Percentiles rank a stretch among this genome's conserved stretches.
These are phyloP conservation scores for Macrophomina tecta DNA, from an alignment of 2,329 filamentous ascomycete genomes.

Conservation along the genomic window DNA sequence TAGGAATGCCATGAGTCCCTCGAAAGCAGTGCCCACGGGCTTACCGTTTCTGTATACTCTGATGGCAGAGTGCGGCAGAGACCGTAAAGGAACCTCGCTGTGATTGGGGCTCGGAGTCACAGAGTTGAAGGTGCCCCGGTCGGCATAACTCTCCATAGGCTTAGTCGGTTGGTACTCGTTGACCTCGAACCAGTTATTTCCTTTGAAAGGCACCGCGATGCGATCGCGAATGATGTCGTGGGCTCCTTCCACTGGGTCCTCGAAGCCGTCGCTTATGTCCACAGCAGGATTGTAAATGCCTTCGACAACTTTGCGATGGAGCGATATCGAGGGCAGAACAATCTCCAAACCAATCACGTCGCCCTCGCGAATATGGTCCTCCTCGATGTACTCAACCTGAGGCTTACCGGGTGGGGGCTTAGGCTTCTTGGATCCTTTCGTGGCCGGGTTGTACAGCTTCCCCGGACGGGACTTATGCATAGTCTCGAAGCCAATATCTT, in stretches of 20 bases:
- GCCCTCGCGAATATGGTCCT: slow-evolving; percentile 80
- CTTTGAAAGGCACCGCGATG: slow-evolving; percentile 92
- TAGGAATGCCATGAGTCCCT: slow-evolving; percentile 85
- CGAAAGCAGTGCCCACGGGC: slow-evolving; percentile 84
- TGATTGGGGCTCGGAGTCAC: slow-evolving; percentile 80
- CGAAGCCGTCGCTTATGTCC: slow-evolving; percentile 67
- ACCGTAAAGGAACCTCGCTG: slow-evolving; percentile 75
- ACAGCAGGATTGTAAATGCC: slow-evolving; percentile 87
- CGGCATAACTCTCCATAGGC: slow-evolving; percentile 74
- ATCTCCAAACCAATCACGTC: slow-evolving; percentile 96
- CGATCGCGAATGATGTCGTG: slow-evolving; percentile 92
- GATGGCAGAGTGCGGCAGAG: slow-evolving; percentile 83
- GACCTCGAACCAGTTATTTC: slow-evolving; percentile 91
- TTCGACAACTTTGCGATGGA: slow-evolving; percentile 87
- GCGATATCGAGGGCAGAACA: slow-evolving; percentile 79
- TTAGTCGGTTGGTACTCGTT: slow-evolving; percentile 88
- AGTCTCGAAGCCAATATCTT: slow-evolving; percentile 88
- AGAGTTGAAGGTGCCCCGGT: slow-evolving; percentile 61
- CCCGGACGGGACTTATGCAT: slow-evolving; percentile 94
- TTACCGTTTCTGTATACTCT: slow-evolving; percentile 92
- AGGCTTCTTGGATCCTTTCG: slow-evolving; percentile 48
- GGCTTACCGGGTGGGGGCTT: slow-evolving; percentile 42
- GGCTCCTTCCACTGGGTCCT: slow-evolving; percentile 61
- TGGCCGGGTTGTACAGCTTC: slow-evolving; percentile 67
- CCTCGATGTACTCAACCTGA: slow-evolving; percentile 58